Evolutionary conservation across 23 red algal species (phyloP), one percentile per base, ranked within the genome.

Genomic region (Gracilaria gracilis): DNA sequence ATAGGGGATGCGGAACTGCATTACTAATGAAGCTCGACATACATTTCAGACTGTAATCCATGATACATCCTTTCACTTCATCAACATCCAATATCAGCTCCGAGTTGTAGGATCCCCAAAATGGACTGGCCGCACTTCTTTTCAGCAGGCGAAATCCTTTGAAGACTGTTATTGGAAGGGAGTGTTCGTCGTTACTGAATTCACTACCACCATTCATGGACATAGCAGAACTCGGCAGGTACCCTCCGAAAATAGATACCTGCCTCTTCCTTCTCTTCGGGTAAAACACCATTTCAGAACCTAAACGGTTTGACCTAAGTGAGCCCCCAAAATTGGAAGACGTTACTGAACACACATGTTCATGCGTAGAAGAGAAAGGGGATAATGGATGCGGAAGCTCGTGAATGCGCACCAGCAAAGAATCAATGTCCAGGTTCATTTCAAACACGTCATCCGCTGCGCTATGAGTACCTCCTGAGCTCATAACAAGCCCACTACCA

Each of bases 1-100:
- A 48, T 13, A 81, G 39, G 13, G 71, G 38, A 61, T 90, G 67
- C 12, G 87, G 87, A 19, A 90, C 48, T 39, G 64, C 76, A 5
- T 55, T 27, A 46, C 40, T 20, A 0, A 25, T 57, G 31, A 90
- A 77, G 20, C 47, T 16, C 29, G 87, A 80, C 9, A 90, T 9
- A 36, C 32, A 90, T 13, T 34, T 57, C 32, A 79, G 35, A 51
- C 47, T 50, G 46, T 50, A 48, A 65, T 90, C 87, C 31, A 80
- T 28, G 21, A 90, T 13, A 90, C 87, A 90, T 48, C 87, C 87
- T 31, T 59, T 79, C 50, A 90, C 73, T 90, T 44, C 64, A 31
- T 74, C 62, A 55, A 79, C 36, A 40, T 51, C 14, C 6, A 90
- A 9, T 32, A 50, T 24, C 33, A 90, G 48, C 27, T 66, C 57